Conservation (phyloP, 208 protist genomes). For the Crithidia thermophila region DNA sequence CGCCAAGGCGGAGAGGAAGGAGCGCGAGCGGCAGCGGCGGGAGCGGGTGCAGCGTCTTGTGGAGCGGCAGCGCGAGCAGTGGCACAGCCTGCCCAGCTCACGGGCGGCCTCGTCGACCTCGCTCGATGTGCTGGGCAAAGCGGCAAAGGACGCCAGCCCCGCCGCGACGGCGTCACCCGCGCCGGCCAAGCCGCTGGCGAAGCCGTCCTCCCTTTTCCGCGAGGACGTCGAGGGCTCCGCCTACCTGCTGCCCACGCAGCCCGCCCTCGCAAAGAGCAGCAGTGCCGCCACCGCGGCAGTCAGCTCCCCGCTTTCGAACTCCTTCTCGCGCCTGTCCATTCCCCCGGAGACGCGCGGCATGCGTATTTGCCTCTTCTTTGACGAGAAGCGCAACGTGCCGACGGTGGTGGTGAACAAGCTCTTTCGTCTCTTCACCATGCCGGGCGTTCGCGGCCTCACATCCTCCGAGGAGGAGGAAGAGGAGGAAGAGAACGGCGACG, state of each 20-base stretch:
- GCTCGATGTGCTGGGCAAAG: not conserved
- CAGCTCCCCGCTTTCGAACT: not conserved
- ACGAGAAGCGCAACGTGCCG: conserved; percentile 41
- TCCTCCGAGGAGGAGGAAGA: conserved; percentile 19
- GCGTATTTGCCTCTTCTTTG: conserved; percentile 58
- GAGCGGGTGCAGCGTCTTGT: conserved; percentile 9
- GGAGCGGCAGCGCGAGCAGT: conserved; percentile 25
- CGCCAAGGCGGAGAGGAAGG: conserved; percentile 16
- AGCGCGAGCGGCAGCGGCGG: not conserved
- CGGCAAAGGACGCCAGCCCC: not conserved
- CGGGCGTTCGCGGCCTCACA: conserved; percentile 21
- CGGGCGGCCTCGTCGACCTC: conserved; percentile 1
- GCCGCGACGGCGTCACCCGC: not conserved
- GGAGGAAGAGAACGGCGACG: not conserved
- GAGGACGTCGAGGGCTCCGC: conserved; percentile 40
- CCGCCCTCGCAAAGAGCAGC: not conserved
- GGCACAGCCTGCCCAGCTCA: conserved; percentile 7
- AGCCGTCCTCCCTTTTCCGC: conserved; percentile 12
- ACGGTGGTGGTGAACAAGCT: conserved; percentile 62
- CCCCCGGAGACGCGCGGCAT: conserved; percentile 34
- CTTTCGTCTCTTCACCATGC: conserved; percentile 54
- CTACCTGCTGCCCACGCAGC: conserved; percentile 31
- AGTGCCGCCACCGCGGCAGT: not conserved
- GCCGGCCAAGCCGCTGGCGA: not conserved
- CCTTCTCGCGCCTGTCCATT: not conserved